Evolutionary conservation across 352 stramenopile species (phyloP).

Genomic region (Labyrinthula sp.): DNA sequence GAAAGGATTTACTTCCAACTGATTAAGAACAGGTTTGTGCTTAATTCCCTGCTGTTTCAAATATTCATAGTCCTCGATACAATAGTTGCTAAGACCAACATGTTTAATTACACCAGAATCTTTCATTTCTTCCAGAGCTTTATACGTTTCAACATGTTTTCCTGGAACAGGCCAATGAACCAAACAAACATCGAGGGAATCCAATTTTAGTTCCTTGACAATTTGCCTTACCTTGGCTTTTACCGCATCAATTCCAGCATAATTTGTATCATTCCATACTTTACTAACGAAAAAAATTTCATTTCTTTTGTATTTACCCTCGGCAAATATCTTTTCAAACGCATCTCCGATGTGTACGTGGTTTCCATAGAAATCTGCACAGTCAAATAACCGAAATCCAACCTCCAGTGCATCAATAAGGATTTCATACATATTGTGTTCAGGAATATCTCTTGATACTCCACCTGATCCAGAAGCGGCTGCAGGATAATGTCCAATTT

Average conservation of each 20-base stretch:
- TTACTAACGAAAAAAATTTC: slow-evolving; percentile 48
- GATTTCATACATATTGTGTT: slow-evolving; percentile 34
- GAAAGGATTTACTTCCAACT: slow-evolving; percentile 55
- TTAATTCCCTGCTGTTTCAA: slow-evolving; percentile 37
- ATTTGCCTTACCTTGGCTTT: slow-evolving; percentile 39
- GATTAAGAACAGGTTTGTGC: slow-evolving; percentile 43
- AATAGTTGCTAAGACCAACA: slow-evolving; percentile 49
- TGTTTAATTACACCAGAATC: slow-evolving; percentile 42
- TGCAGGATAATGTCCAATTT: slow-evolving; percentile 46
- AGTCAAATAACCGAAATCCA: slow-evolving; percentile 50
- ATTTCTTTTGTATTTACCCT: slow-evolving; percentile 19
- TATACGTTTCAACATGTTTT: slow-evolving; percentile 46
- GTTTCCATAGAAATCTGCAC: slow-evolving; percentile 50
- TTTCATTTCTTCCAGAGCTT: slow-evolving; percentile 39
- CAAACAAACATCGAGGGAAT: slow-evolving; percentile 50
- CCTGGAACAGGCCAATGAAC: slow-evolving; percentile 50
- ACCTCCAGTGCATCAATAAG: slow-evolving; percentile 37
- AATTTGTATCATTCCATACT: slow-evolving; percentile 49
- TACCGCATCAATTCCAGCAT: slow-evolving; percentile 42
- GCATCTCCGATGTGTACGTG: slow-evolving; percentile 43
- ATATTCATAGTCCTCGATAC: slow-evolving; percentile 47
- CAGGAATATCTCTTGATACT: slow-evolving; percentile 5
- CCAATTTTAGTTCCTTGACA: slow-evolving; percentile 39
- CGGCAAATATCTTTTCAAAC: slow-evolving; percentile 39
- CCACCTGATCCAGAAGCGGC: slow-evolving; percentile 36